phyloP scores from a whole-genome alignment of 495 filamentous ascomycete species.

The Amniculicola lignicola region DNA sequence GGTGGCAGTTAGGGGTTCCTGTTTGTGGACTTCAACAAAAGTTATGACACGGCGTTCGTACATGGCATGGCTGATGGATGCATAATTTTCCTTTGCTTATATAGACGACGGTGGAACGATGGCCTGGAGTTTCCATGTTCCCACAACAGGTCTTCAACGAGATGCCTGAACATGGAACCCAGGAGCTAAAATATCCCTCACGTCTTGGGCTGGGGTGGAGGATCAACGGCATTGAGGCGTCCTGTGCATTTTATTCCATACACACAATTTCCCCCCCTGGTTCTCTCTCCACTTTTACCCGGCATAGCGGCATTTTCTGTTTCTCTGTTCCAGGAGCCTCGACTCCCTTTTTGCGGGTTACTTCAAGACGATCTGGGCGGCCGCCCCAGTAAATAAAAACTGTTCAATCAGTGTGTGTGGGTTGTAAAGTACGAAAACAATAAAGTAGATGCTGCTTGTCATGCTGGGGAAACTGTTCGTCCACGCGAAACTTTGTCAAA shows the following conservation, averaged over 20 bases:
- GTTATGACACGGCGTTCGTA: constrained; percentile 23
- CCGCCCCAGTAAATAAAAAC: constrained; percentile 23
- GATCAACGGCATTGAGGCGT: constrained; percentile 25
- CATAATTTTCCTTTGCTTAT: constrained; percentile 21
- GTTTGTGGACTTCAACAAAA: constrained; percentile 20
- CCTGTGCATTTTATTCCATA: constrained; percentile 18
- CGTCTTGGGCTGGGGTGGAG: constrained; percentile 7
- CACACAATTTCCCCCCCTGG: constrained; percentile 4
- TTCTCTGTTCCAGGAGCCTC: constrained; percentile 1
- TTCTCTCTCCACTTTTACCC: constrained; percentile 12
- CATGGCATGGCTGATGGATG: constrained; percentile 28
- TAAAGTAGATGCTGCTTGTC: not conserved
- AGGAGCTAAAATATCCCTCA: constrained; percentile 12
- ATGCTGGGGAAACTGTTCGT: no score
- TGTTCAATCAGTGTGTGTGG: constrained; percentile 15
- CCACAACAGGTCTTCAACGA: constrained; percentile 21
- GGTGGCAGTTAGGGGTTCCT: constrained; percentile 2
- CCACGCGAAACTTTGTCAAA: no score
- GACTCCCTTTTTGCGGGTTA: not conserved
- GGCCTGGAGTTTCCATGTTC: constrained; percentile 16
- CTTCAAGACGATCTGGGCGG: not conserved
- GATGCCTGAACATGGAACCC: constrained; percentile 31
- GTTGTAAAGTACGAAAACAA: constrained; percentile 5
- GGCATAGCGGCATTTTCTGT: constrained; percentile 32
- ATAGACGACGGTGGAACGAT: constrained; percentile 30